A percentile compares a stretch with the other conserved stretches of the same genome.
These are phyloP conservation scores for Chenopodium suecicum DNA, from an alignment of 148 eudicot genomes.

Conservation along the genomic window DNA sequence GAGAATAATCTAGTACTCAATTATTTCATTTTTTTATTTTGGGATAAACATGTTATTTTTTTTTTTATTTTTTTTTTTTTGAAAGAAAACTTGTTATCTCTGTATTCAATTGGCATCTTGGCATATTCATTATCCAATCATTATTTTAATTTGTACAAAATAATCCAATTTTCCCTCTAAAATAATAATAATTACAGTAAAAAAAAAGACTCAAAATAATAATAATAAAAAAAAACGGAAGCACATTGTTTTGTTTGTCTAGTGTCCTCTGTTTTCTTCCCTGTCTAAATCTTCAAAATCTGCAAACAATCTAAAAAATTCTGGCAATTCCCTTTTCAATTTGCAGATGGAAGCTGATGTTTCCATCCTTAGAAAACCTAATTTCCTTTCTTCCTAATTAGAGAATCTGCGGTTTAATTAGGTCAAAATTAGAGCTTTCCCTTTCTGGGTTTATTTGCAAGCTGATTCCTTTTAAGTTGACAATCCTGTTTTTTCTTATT, in stretches of 20 bases:
- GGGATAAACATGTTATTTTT: too few relatives aligned
- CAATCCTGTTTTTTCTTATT: neutral
- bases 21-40: neutral
- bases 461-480: neutral
- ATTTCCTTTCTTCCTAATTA: slow-evolving; percentile 1
- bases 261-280: slow-evolving; percentile 6
- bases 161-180: neutral
- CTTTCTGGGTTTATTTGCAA: slow-evolving; percentile 18
- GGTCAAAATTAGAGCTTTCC: slow-evolving; percentile 15
- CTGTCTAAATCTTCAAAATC: neutral
- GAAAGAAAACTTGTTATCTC: neutral
- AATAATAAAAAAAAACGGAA: neutral
- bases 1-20: neutral
- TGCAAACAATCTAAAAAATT: neutral
- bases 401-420: slow-evolving; percentile 19
- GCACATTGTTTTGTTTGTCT: slow-evolving; percentile 8
- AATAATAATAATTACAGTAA: too few relatives aligned
- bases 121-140: slow-evolving; percentile 5
- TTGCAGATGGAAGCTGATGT: slow-evolving; percentile 86
- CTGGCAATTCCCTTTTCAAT: slow-evolving; percentile 1
- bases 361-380: slow-evolving; percentile 42
- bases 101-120: neutral
- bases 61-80: too few relatives aligned
- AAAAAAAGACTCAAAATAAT: neutral
- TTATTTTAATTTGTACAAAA: neutral